Evolutionary conservation across 2,329 filamentous ascomycete species (phyloP), one percentile per base, ranked within the genome.

Genomic region (Aspergillus sp.): DNA sequence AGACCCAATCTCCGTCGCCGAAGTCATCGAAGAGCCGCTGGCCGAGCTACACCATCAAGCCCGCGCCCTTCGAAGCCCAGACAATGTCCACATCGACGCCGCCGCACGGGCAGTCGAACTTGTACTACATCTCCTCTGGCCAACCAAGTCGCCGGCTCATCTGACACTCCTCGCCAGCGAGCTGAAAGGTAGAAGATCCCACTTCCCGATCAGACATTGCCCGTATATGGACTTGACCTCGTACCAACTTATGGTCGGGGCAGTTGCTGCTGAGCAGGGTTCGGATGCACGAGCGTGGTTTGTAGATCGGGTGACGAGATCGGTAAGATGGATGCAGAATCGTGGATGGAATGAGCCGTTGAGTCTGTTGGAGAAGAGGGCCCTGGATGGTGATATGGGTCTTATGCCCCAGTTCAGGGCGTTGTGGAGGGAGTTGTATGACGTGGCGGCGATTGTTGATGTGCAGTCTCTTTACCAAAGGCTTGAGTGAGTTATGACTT

Each of bases 201-300:
- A 23, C 7, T 57, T 52, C 11, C 55, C 55, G 1, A 51, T 57
- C 41, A 52, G 21, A 14, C 19, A 43, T 12, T 57, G 55, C 15
- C 17, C 41, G 6, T 52, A 57, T 14, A 57, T 57, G 55, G 43
- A 52, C 12, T 17, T 57, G 41, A 57, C 48, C 3, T 57, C 48
- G 4, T 52, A 43, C 17, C 48, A 57, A 23, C 48, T 57, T 4
- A 35, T 52, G 41, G 6, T 57, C n/a, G 55, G 55, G 33, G 55
- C 48, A 3, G 46, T 57, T 24, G 43, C 55, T 15, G 55, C 55
- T 6, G 55, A 43, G 2, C 14, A 11, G n/a, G 49, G 43, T 7
- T 57, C 55, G 1, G 31, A 17, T 2, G 35, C 19, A 5, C 47
- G 55, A 23, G 21, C 33, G n/a, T 57, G 55, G 55, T 57, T 57